Percentiles rank a stretch among this genome's conserved stretches.
Conservation (phyloP, 345 rosid species). For the Bruguiera gymnorhiza region DNA sequence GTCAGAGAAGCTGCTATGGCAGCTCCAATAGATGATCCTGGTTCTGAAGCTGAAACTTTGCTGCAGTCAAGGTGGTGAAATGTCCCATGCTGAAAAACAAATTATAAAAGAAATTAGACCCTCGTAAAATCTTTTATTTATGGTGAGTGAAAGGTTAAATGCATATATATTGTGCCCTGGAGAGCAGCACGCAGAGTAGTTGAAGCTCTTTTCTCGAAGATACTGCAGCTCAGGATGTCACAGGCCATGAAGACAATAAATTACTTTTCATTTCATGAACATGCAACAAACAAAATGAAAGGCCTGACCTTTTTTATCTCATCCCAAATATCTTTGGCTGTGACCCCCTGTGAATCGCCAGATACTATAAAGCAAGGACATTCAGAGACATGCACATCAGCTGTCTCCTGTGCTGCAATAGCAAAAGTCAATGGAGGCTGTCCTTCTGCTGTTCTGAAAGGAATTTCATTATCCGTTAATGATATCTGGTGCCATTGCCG, state of each 20-base stretch:
- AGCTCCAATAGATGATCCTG: constrained; percentile 82
- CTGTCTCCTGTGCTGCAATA: constrained; percentile 64
- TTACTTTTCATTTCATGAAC: neutral
- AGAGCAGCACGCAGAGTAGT: neutral
- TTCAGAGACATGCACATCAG: constrained; percentile 57
- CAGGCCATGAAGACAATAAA: neutral
- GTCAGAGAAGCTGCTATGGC: constrained; percentile 78
- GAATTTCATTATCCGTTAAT: neutral
- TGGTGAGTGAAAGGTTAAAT: neutral
- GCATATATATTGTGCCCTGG: neutral
- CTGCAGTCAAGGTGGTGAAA: constrained; percentile 44
- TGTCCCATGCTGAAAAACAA: constrained; percentile 53
- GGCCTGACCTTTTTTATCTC: constrained; percentile 60
- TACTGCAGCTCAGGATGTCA: neutral
- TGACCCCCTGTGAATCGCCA: constrained; percentile 62
- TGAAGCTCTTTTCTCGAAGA: neutral
- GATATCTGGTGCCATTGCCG: neutral
- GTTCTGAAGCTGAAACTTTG: constrained; percentile 43
- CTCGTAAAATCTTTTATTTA: neutral
- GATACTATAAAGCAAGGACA: constrained; percentile 73
- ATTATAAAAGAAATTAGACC: neutral
- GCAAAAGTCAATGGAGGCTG: constrained; percentile 62
- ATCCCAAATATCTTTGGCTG: constrained; percentile 86
- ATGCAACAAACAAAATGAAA: neutral
- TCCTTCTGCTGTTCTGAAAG: constrained; percentile 57